Evolutionary conservation across 176 grass and related monocot genomes (phyloP).

Genomic region (Dactylis glomerata): DNA sequence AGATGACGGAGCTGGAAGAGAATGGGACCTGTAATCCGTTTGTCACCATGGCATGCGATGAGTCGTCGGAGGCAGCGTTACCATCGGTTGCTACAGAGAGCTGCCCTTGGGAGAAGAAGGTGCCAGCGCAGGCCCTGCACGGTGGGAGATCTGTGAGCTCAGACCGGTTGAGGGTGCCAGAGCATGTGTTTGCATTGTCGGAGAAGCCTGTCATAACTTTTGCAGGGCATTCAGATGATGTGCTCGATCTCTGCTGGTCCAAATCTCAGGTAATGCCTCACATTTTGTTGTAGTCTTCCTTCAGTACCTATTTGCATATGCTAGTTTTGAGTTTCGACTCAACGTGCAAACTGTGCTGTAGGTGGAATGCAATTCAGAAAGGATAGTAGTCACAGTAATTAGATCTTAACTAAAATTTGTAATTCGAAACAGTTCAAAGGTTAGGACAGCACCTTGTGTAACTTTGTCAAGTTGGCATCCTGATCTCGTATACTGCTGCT

Average conservation of each 20-base stretch:
- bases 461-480: slow-evolving; percentile 19
- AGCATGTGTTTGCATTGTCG: slow-evolving; percentile 83
- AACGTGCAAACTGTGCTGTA: not conserved
- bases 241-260: slow-evolving; percentile 98
- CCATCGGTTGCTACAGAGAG: slow-evolving; percentile 17
- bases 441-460: not conserved
- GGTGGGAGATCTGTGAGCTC: slow-evolving; percentile 39
- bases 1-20: slow-evolving; percentile 28
- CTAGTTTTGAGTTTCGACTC: not conserved
- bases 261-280: slow-evolving; percentile 73
- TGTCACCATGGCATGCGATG: slow-evolving; percentile 44
- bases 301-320: slow-evolving; percentile 17
- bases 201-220: slow-evolving; percentile 90
- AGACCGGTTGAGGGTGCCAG: slow-evolving; percentile 68
- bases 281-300: not conserved
- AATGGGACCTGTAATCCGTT: slow-evolving; percentile 50
- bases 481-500: slow-evolving; percentile 18
- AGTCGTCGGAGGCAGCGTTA: slow-evolving; percentile 29
- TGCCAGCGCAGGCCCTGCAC: slow-evolving; percentile 31
- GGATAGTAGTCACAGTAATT: not conserved
- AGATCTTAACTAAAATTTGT: slow-evolving; percentile 6
- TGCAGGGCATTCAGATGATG: slow-evolving; percentile 71
- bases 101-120: slow-evolving; percentile 72
- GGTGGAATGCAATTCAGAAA: not conserved
- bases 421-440: not conserved